Evolutionary conservation across 495 filamentous ascomycete species (phyloP), one percentile per base, ranked within the genome.

Genomic region (Aspergillus haitiensis): DNA sequence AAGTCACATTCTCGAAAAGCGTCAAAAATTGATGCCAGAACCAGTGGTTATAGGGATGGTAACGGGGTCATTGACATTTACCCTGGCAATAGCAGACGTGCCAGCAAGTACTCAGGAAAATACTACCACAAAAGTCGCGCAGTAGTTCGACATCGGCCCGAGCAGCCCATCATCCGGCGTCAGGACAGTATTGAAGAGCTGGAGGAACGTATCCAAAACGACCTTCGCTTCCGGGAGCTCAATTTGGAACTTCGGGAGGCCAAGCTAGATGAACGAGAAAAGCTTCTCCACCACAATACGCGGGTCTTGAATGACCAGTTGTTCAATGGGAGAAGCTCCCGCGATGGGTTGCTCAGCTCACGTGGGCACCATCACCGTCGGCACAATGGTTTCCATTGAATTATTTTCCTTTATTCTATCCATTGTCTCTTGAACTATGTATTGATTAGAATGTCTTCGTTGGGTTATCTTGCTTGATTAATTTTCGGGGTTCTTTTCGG

Each of bases 221-320:
- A 73, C 9, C 53, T 70, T 16, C 68, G 74, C 6, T 69, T 58
- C 37, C 70, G 66, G 46, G 65, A 75, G 47, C 64, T 73, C 39
- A 65, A 18, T 18, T 47, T 47, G 27, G 16, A 69, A 11, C 37
- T 66, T 8, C 70, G 70, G 18, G 72, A 76, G 51, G 64, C 68
- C 21, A 60, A 67, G 36, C 62, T 73, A 9, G 66, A 70, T 52
- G 69, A 68, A 36, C 54, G 55, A 6, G 51, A 59, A 48, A 62
- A 50, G 4, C 55, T 70, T 5, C 8, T 59, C 11, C 39, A 60
- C 34, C 39, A 54, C 15, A 39, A 60, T 10, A 31, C 53, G 12
- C 58, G 52, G 15, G 39, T 60, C 32, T 44, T 60, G n/a, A 47
- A 48, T 31, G 54, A 56, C 32, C 45, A n/a, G 16, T 16, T 56